These are phyloP conservation scores for Vigna reflexopilosa DNA, from an alignment of 306 rosid genomes.

Conservation along the genomic window DNA sequence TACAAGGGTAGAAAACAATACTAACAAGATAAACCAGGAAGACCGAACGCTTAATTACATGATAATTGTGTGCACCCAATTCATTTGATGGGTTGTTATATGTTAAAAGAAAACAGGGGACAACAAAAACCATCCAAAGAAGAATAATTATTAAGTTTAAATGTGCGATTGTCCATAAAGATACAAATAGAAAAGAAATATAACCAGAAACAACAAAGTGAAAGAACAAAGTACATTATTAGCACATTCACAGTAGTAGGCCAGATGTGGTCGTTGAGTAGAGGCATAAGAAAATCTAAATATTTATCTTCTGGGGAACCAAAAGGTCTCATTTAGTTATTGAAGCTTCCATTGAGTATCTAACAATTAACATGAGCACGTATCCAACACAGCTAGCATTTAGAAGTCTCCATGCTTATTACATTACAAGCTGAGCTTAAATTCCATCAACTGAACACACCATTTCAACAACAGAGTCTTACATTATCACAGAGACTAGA, in stretches of 20 bases:
- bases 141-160: background rate
- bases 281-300: slow-evolving; percentile 19
- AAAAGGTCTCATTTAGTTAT: background rate
- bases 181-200: slow-evolving; percentile 10
- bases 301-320: background rate
- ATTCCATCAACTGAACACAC: background rate
- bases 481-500: slow-evolving; percentile 2
- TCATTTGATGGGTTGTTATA: background rate
- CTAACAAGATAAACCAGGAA: background rate
- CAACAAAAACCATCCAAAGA: slow-evolving; percentile 23
- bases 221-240: slow-evolving; percentile 11
- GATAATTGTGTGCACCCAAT: background rate
- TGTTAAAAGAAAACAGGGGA: background rate
- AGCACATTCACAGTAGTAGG: slow-evolving; percentile 2
- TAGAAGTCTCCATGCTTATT: background rate
- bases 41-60: slow-evolving; percentile 14
- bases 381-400: background rate
- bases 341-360: background rate
- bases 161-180: background rate
- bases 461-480: background rate
- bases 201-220: background rate
- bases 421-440: slow-evolving; percentile 1
- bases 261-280: background rate
- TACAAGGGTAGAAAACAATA: background rate
- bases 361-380: background rate